Percentiles rank a stretch among this genome's conserved stretches.
Evolutionary conservation across 2,329 filamentous ascomycete genomes (phyloP).

Genomic region (Aspergillus flavus): DNA sequence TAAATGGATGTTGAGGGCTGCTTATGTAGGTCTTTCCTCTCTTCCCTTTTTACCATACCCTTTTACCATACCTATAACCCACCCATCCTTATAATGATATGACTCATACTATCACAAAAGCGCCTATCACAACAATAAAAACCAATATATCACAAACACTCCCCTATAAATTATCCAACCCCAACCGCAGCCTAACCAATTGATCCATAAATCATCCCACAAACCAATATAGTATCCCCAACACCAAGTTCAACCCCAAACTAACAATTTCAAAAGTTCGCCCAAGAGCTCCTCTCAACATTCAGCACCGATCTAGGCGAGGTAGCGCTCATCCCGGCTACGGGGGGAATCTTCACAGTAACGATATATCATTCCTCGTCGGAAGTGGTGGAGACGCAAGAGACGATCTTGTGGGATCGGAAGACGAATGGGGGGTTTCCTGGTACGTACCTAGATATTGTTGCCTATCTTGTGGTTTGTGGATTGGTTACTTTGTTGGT

Average conservation of each 20-base stretch:
- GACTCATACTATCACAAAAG: no score
- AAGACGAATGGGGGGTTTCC: constrained; percentile 87
- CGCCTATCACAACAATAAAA: neutral
- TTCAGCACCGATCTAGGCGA: constrained; percentile 84
- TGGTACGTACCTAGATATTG: constrained; percentile 43
- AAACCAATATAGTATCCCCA: neutral
- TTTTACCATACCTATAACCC: neutral
- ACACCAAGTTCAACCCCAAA: neutral
- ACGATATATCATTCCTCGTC: constrained; percentile 53
- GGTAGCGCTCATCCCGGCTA: constrained; percentile 81
- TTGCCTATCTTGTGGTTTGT: neutral
- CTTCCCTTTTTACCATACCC: neutral
- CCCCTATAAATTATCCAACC: neutral
- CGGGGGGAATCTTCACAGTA: constrained; percentile 81
- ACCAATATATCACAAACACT: neutral
- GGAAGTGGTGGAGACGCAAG: constrained; percentile 33
- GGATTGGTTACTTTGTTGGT: neutral
- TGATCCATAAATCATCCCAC: no score
- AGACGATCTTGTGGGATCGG: constrained; percentile 80
- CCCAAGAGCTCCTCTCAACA: constrained; percentile 91
- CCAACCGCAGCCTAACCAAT: neutral
- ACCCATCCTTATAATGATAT: neutral
- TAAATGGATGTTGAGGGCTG: constrained; percentile 85
- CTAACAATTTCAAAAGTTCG: constrained; percentile 62
- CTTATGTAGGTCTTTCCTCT: constrained; percentile 65